Evolutionary conservation across 495 filamentous ascomycete species (phyloP).

Genomic region (Polyplosphaeria fusca): DNA sequence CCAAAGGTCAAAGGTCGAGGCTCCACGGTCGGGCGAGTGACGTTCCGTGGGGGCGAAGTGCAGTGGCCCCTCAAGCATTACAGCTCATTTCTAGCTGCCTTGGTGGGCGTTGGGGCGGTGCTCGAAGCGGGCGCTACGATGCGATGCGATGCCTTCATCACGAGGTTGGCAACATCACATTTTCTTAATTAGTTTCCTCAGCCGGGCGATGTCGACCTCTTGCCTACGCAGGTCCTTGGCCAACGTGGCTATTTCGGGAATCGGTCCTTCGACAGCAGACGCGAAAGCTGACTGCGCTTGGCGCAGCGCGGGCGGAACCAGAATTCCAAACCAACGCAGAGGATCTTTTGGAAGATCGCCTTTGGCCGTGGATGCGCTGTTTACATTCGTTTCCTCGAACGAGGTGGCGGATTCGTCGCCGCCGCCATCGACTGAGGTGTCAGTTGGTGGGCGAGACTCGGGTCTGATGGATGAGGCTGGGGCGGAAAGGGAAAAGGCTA

Average conservation of each 20-base stretch:
- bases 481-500: not conserved
- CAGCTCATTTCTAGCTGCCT: too few relatives aligned
- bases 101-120: too few relatives aligned
- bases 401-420: not conserved
- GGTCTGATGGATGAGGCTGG: not conserved
- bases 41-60: too few relatives aligned
- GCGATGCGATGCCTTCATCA: too few relatives aligned
- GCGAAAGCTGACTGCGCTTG: slow-evolving; percentile 40
- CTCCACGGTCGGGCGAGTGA: too few relatives aligned
- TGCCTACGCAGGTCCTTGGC: slow-evolving; percentile 35
- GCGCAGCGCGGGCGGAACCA: slow-evolving; percentile 45
- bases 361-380: not conserved
- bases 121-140: too few relatives aligned
- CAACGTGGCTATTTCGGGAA: slow-evolving; percentile 33
- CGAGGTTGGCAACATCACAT: too few relatives aligned
- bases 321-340: slow-evolving; percentile 48
- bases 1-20: too few relatives aligned
- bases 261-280: slow-evolving; percentile 34
- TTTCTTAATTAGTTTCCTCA: slow-evolving; percentile 39
- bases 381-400: not conserved
- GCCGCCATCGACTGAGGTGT: not conserved
- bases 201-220: slow-evolving; percentile 37
- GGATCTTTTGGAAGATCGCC: slow-evolving; percentile 36
- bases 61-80: too few relatives aligned
- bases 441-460: not conserved